Conservation (phyloP, 306 rosid species). For the Cucumis sativus region DNA sequence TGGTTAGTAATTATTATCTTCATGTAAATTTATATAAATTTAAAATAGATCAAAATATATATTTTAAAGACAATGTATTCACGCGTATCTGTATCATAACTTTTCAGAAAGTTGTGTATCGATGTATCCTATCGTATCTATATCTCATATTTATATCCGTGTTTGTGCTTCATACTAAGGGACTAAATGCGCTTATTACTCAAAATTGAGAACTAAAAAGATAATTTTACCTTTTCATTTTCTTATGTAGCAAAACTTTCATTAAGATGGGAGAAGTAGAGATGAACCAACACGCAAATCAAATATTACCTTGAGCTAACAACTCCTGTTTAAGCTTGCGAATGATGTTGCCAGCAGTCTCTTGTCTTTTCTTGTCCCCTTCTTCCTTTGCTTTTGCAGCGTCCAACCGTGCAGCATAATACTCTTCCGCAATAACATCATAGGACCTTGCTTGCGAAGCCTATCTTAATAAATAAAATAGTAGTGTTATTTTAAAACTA, state of each 20-base stretch:
- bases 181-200: too few species aligned
- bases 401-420: conserved; percentile 68
- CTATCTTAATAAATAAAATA: conserved; percentile 26
- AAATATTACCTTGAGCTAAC: conserved; percentile 47
- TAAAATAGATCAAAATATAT: too few species aligned
- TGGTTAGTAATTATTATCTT: too few species aligned
- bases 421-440: conserved; percentile 70
- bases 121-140: too few species aligned
- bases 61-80: too few species aligned
- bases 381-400: conserved; percentile 68
- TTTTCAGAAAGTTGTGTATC: too few species aligned
- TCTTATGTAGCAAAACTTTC: background rate
- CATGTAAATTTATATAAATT: too few species aligned
- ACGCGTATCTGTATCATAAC: too few species aligned
- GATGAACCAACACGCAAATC: conserved; percentile 15
- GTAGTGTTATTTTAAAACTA: background rate
- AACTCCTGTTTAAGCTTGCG: conserved; percentile 77
- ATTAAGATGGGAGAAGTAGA: background rate
- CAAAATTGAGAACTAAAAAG: too few species aligned
- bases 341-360: conserved; percentile 53
- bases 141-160: too few species aligned
- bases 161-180: too few species aligned
- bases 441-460: conserved; percentile 47
- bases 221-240: background rate
- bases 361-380: conserved; percentile 60